Percentiles rank a stretch among this genome's conserved stretches.
Evolutionary conservation across 2,329 filamentous ascomycete species (phyloP).

Genomic region (Berkeleyomyces basicola): DNA sequence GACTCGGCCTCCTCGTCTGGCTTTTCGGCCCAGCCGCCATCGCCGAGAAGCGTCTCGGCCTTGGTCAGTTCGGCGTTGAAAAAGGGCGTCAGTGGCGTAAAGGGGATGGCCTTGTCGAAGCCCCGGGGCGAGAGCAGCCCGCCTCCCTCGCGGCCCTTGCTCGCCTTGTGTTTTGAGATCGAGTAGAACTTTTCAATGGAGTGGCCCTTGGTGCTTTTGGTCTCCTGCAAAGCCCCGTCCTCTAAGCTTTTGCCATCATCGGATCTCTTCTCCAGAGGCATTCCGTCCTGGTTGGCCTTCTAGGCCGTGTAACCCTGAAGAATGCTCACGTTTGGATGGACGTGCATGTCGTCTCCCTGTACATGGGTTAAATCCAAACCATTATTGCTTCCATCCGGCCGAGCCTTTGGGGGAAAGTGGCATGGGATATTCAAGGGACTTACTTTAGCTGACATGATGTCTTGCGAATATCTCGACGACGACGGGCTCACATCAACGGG

Average conservation of each 20-base stretch:
- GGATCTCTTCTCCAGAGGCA: background rate
- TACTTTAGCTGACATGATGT: conserved; percentile 16
- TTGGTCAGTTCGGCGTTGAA: conserved; percentile 26
- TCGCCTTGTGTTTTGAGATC: background rate
- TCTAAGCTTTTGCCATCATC: background rate
- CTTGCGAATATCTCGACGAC: conserved; percentile 21
- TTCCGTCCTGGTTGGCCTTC: background rate
- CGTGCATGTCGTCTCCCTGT: background rate
- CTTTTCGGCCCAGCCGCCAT: conserved; percentile 40
- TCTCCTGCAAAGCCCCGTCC: background rate
- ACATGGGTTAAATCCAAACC: background rate
- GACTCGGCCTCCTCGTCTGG: conserved; percentile 17
- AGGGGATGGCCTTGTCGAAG: conserved; percentile 15
- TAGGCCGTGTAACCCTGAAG: conserved; percentile 7
- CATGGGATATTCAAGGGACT: conserved; percentile 16
- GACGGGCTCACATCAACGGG: background rate
- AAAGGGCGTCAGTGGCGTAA: conserved; percentile 28
- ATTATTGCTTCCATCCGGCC: background rate
- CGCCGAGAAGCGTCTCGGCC: conserved; percentile 37
- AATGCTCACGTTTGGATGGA: background rate
- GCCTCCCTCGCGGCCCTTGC: background rate
- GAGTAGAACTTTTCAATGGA: background rate
- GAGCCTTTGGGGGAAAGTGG: background rate
- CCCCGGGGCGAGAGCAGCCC: background rate
- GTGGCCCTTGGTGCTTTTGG: background rate